These are phyloP conservation scores for Naganishia randhawae DNA, from an alignment of 768 basidiomycete species.

Conservation along the genomic window DNA sequence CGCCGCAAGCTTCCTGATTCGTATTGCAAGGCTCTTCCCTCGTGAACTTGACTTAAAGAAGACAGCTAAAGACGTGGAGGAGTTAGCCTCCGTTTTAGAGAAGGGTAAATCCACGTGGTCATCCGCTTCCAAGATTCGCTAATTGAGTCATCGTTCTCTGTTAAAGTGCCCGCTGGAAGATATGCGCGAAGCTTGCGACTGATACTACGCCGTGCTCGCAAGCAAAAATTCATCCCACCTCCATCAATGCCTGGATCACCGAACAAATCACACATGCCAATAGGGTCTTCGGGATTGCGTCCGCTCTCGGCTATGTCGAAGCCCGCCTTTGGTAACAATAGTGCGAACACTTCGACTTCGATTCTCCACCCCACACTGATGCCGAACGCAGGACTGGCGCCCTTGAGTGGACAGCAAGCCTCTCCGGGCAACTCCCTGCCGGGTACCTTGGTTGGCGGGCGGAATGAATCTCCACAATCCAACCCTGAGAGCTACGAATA, in stretches of 20 bases:
- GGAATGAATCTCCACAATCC: conserved; percentile 42
- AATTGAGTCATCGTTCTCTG: not conserved
- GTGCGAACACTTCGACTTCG: not conserved
- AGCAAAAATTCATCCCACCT: conserved; percentile 51
- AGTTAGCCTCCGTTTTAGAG: conserved; percentile 68
- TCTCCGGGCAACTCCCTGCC: conserved; percentile 6
- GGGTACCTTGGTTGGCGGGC: conserved; percentile 24
- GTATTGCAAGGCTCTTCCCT: conserved; percentile 81
- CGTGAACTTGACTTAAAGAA: conserved; percentile 72
- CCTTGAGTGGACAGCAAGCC: not conserved
- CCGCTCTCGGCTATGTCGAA: conserved; percentile 27
- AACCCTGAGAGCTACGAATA: conserved; percentile 45
- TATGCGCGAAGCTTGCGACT: conserved; percentile 85
- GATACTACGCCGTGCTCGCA: conserved; percentile 65
- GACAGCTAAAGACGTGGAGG: conserved; percentile 73
- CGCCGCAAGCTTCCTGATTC: conserved; percentile 80
- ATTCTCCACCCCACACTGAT: not conserved
- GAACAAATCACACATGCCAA: conserved; percentile 23
- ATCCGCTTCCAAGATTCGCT: not conserved
- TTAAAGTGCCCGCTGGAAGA: conserved; percentile 82
- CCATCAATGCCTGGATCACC: conserved; percentile 44
- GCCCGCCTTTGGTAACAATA: not conserved
- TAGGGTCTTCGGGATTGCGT: conserved; percentile 16
- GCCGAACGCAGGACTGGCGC: conserved; percentile 8
- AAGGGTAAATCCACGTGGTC: conserved; percentile 60